Evolutionary conservation across 768 basidiomycete species (phyloP).

Genomic region (Boletus vinaceobasis): DNA sequence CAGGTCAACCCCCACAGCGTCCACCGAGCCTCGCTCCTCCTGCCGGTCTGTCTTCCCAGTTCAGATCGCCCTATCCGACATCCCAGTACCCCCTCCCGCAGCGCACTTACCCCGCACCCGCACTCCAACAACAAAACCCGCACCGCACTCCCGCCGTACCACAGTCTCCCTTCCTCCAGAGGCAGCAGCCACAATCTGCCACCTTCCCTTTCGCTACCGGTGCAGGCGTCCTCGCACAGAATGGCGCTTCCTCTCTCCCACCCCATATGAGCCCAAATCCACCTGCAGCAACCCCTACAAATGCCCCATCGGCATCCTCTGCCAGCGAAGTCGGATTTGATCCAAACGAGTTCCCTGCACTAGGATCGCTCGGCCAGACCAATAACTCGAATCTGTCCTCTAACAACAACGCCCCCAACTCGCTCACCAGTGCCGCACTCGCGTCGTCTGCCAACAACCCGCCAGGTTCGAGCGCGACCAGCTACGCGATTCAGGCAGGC

Average conservation of each 20-base stretch:
- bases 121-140: constrained; percentile 51
- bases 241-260: constrained; percentile 51
- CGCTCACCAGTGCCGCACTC: constrained; percentile 21
- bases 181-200: constrained; percentile 44
- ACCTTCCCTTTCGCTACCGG: constrained; percentile 56
- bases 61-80: constrained; percentile 49
- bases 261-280: constrained; percentile 56
- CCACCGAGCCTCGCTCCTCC: constrained; percentile 72
- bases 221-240: constrained; percentile 48
- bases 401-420: constrained; percentile 30
- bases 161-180: constrained; percentile 63
- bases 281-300: constrained; percentile 35
- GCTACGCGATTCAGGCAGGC: constrained; percentile 82
- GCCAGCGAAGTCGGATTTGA: constrained; percentile 76
- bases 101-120: constrained; percentile 35
- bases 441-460: constrained; percentile 30
- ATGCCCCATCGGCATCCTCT: constrained; percentile 60
- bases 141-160: constrained; percentile 59
- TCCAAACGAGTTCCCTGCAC: constrained; percentile 85
- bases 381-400: constrained; percentile 37
- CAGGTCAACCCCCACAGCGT: constrained; percentile 80
- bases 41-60: constrained; percentile 59
- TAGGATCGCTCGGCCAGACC: constrained; percentile 60
- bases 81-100: constrained; percentile 33
- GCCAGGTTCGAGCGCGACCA: constrained; percentile 43